phyloP scores from a whole-genome alignment of 371 early-diverging fungal genomes.

The Thermomucor indicae-seudaticae region DNA sequence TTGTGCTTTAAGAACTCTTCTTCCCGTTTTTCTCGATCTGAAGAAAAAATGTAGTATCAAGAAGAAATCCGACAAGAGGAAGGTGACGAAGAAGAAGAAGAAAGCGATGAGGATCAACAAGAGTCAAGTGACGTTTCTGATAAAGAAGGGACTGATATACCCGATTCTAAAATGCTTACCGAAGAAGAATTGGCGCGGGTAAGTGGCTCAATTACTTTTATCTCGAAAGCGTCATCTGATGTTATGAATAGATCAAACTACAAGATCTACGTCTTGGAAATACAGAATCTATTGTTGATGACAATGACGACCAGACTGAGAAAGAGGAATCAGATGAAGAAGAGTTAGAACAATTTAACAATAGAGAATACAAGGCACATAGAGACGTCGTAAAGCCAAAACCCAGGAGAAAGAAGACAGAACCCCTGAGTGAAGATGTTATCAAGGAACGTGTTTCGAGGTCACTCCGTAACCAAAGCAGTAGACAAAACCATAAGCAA shows the following conservation, averaged over 20 bases:
- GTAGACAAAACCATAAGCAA: slow-evolving; percentile 24
- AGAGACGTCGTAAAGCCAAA: slow-evolving; percentile 32
- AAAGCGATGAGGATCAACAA: slow-evolving; percentile 21
- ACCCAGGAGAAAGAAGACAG: slow-evolving; percentile 23
- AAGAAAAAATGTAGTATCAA: slow-evolving; percentile 25
- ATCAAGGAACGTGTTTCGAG: slow-evolving; percentile 59
- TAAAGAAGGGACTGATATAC: slow-evolving; percentile 25
- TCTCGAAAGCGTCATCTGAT: too few species aligned
- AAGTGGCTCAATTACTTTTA: too few species aligned
- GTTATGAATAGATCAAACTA: slow-evolving; percentile 15
- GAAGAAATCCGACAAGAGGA: slow-evolving; percentile 43
- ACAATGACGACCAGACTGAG: slow-evolving; percentile 17
- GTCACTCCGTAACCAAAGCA: slow-evolving; percentile 35
- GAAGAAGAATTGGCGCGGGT: slow-evolving; percentile 10
- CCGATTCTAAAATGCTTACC: slow-evolving; percentile 1
- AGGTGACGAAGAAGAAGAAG: slow-evolving; percentile 33
- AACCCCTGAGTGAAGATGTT: slow-evolving; percentile 39
- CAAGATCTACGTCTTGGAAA: slow-evolving; percentile 39
- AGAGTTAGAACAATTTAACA: slow-evolving; percentile 37
- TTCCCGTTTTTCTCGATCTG: neutral
- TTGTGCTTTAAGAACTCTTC: neutral
- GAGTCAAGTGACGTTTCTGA: slow-evolving; percentile 32
- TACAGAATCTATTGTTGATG: slow-evolving; percentile 29
- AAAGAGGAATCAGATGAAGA: slow-evolving; percentile 24
- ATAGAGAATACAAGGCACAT: slow-evolving; percentile 55